Evolutionary conservation across 2,329 filamentous ascomycete genomes (phyloP).

Genomic region (Cladosporium sp.): DNA sequence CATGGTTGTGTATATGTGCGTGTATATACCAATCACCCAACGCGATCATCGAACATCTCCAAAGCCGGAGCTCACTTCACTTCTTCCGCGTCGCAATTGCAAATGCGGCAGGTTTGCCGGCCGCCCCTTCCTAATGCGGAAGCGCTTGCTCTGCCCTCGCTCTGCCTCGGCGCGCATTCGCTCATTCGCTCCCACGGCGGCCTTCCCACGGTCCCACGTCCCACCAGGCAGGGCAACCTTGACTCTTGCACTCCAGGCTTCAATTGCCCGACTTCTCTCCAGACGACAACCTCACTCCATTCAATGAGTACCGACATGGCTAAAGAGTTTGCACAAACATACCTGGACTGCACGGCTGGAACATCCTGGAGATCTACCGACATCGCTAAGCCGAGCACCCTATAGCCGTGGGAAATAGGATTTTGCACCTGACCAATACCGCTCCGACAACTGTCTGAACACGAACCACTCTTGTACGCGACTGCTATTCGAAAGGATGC

Average conservation of each 20-base stretch:
- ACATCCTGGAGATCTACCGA: slow-evolving; percentile 5
- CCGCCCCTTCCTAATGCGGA: background rate
- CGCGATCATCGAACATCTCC: slow-evolving; percentile 8
- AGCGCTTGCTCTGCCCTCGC: background rate
- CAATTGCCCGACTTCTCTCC: background rate
- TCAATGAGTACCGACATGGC: slow-evolving; percentile 10
- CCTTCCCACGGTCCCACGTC: background rate
- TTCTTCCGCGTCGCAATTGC: background rate
- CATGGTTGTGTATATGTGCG: slow-evolving; percentile 23
- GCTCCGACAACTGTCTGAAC: background rate
- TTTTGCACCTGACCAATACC: background rate
- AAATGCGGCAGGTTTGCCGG: background rate
- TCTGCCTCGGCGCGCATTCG: slow-evolving; percentile 4
- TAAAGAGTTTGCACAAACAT: background rate
- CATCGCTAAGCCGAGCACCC: slow-evolving; percentile 16
- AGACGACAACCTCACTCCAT: background rate
- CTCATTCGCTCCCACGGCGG: slow-evolving; percentile 1
- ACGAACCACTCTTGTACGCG: background rate
- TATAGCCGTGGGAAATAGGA: slow-evolving; percentile 2
- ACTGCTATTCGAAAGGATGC: slow-evolving; percentile 56
- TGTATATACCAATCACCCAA: background rate
- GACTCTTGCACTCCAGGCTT: background rate
- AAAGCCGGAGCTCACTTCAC: slow-evolving; percentile 13
- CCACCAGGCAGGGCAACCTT: slow-evolving; percentile 1
- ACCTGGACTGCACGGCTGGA: slow-evolving; percentile 3